A percentile compares a stretch with the other conserved stretches of the same genome.
These are phyloP conservation scores for Diplocarpon rosae DNA, from an alignment of 2,329 filamentous ascomycete genomes.

Conservation along the genomic window DNA sequence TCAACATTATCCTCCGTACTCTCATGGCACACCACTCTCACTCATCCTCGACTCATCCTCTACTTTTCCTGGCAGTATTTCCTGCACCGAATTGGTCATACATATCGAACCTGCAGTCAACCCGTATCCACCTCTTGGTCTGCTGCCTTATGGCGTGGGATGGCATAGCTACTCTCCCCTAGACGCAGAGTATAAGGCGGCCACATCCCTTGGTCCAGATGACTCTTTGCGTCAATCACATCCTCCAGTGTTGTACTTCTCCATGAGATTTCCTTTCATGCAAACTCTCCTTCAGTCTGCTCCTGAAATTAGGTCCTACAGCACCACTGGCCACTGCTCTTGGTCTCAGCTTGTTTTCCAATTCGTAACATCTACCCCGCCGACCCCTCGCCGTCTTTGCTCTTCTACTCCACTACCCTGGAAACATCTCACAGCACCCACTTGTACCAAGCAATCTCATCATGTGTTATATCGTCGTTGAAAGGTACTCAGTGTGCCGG, in stretches of 20 bases:
- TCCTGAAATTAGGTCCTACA: no score
- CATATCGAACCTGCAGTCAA: slow-evolving; percentile 20
- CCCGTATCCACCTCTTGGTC: slow-evolving; percentile 15
- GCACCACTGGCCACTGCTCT: no score
- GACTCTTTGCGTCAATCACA: slow-evolving; percentile 25
- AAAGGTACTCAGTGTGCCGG: slow-evolving; percentile 58
- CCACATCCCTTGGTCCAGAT: slow-evolving; percentile 22
- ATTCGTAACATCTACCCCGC: slow-evolving; percentile 2
- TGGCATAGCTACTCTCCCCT: slow-evolving; percentile 6
- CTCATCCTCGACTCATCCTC: slow-evolving; percentile 21
- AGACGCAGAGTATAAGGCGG: slow-evolving; percentile 25
- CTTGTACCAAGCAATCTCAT: no score
- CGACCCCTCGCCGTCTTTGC: no score
- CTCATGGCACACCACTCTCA: no score
- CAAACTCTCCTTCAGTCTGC: slow-evolving; percentile 23
- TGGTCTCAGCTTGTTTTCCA: slow-evolving; percentile 14
- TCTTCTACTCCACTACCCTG: no score
- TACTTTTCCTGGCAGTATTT: slow-evolving; percentile 16
- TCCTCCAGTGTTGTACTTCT: slow-evolving; percentile 15
- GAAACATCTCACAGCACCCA: no score
- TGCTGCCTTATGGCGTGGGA: slow-evolving; percentile 23
- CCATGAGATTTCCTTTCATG: no score
- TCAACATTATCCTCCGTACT: no score
- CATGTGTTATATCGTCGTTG: slow-evolving; percentile 63
- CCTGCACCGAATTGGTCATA: slow-evolving; percentile 21